Base-by-base conservation (phyloP, 306 rosid species). In the Sesbania bispinosa region DNA sequence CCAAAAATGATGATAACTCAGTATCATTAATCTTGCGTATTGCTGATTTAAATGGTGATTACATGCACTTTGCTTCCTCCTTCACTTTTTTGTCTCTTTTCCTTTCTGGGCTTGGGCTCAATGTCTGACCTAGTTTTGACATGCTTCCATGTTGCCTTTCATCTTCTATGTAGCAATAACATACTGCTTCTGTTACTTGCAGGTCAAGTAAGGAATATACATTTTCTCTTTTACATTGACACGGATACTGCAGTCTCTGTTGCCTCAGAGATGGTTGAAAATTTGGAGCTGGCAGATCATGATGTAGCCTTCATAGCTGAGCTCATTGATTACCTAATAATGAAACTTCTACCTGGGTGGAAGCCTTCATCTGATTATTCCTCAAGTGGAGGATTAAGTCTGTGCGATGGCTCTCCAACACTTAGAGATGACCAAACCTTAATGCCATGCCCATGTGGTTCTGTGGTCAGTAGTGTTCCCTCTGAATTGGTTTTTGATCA, bases 221-320 rank as follows among this genome's bases (percentile, higher is more conserved):
- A 82, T 80, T 92, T 92, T 78, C 74, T 75, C 21, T 92, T 92
- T 79, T 88, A 87, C 79, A 89, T 84, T 71, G 87, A 85, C 36
- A 29, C 87, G 19, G 96, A 91, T 79, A 91, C 93, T 3, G 97
- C 97, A 57, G 33, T 80, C 27, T 71, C 91, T 1, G 88, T 91
- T 74, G 89, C 96, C 11, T 62, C 81, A 11, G 96, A 91, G 82
- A 91, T 91, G 97, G 96, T 87, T 77, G 93, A 85, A 73, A 87
- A 87, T 9, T 84, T 87, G 91, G n/a, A 89, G 36, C 71, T 88
- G 26, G 74, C 82, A 53, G 78, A 80, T 77, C 85, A 87, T 69
- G 91, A 92, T 77, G 93, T 92, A 50, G 75, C 75, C 50, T 84
- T 85, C 86, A 88, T 89, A 32, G 88, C 89, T 7, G 91, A 85